phyloP scores from a whole-genome alignment of 202 grass and related monocot genomes.

The Saccharum hybrid region DNA sequence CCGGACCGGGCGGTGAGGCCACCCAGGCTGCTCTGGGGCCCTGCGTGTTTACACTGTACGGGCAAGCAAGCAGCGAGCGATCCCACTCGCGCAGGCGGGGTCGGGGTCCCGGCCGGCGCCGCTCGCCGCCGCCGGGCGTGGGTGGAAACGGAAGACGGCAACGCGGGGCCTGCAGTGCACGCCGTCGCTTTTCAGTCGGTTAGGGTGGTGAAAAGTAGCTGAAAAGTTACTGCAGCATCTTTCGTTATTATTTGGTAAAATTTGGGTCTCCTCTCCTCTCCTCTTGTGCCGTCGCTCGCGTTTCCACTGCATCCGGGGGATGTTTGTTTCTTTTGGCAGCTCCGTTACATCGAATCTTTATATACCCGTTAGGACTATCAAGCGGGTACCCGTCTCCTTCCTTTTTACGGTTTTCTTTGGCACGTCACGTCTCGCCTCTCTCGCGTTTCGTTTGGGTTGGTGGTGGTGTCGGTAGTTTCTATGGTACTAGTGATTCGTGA shows the following conservation, averaged over 20 bases:
- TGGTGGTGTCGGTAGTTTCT: neutral
- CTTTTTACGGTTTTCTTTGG: no score
- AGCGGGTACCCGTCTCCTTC: no score
- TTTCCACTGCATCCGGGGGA: neutral
- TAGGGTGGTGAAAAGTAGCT: no score
- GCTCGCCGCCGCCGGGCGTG: no score
- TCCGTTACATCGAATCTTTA: no score
- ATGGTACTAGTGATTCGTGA: neutral
- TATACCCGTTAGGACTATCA: no score
- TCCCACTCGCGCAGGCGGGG: neutral
- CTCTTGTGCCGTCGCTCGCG: neutral
- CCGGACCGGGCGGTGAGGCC: neutral
- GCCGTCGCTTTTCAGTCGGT: neutral
- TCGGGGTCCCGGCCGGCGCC: no score
- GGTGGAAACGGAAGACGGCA: slow-evolving; percentile 2
- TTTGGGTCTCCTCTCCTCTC: no score
- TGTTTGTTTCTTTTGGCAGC: no score
- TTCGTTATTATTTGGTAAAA: no score
- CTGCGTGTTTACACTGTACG: neutral
- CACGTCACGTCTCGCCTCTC: neutral
- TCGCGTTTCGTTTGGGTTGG: neutral
- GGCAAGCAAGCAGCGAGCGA: neutral
- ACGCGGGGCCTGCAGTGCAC: slow-evolving; percentile 1
- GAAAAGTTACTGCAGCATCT: no score
- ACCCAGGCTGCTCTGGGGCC: neutral